These are phyloP conservation scores for Exsudoporus frostii DNA, from an alignment of 768 basidiomycete species.

Conservation along the genomic window DNA sequence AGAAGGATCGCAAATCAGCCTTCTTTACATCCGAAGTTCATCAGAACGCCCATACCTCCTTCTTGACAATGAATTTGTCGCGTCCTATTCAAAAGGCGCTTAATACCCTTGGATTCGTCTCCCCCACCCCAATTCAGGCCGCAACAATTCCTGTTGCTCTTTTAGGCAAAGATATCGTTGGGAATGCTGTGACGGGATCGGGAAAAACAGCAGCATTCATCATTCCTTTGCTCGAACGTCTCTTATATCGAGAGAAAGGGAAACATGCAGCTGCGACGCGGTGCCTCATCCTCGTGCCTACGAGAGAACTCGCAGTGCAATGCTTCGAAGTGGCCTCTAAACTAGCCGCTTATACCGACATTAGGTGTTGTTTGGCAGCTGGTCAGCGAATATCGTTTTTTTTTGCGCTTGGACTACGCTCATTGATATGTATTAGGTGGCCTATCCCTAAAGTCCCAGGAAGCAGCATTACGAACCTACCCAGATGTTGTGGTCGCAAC, in stretches of 20 bases:
- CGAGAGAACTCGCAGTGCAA: conserved; percentile 93
- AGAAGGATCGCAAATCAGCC: conserved; percentile 74
- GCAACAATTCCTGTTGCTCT: conserved; percentile 92
- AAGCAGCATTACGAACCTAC: conserved; percentile 74
- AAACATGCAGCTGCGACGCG: conserved; percentile 83
- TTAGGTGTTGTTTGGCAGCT: conserved; percentile 87
- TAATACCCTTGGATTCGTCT: conserved; percentile 73
- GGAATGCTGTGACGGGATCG: conserved; percentile 93
- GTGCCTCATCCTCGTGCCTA: conserved; percentile 91
- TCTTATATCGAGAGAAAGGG: conserved; percentile 88
- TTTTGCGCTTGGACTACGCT: background rate
- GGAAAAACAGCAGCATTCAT: conserved; percentile 99
- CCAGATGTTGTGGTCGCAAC: conserved; percentile 97
- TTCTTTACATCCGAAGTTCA: conserved; percentile 73
- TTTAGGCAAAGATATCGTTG: conserved; percentile 93
- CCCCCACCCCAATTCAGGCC: conserved; percentile 94
- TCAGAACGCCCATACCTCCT: conserved; percentile 65
- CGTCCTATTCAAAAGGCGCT: conserved; percentile 91
- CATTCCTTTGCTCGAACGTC: conserved; percentile 89
- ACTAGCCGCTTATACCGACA: conserved; percentile 82
- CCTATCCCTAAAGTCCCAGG: conserved; percentile 89
- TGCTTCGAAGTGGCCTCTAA: conserved; percentile 90
- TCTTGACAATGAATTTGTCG: conserved; percentile 92
- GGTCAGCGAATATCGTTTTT: conserved; percentile 46
- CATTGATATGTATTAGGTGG: conserved; percentile 56